Evolutionary conservation across 352 stramenopile genomes (phyloP).

Genomic region (Pythium aphanidermatum): DNA sequence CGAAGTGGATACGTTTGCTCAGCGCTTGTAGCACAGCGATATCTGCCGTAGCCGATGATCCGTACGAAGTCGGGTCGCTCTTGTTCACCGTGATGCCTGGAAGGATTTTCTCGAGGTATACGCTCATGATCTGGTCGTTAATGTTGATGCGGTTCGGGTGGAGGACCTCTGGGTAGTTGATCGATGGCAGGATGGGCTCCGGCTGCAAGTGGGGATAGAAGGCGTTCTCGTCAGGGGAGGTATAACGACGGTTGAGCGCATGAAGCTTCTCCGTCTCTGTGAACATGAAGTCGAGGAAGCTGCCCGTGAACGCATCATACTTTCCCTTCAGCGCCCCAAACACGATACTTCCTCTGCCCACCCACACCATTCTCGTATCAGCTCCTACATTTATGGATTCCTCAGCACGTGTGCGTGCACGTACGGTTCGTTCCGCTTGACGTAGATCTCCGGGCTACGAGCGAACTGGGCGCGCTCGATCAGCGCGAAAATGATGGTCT

Average conservation of each 20-base stretch:
- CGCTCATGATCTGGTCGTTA: constrained; percentile 95
- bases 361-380: background rate
- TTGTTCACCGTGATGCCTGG: constrained; percentile 81
- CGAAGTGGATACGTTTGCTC: constrained; percentile 97
- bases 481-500: constrained; percentile 99
- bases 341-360: constrained; percentile 47
- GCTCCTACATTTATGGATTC: background rate
- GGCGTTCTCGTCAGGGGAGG: constrained; percentile 96
- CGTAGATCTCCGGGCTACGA: constrained; percentile 94
- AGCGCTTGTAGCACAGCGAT: constrained; percentile 94
- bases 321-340: constrained; percentile 82
- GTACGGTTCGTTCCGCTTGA: constrained; percentile 77
- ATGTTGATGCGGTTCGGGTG: constrained; percentile 96
- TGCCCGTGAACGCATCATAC: constrained; percentile 80
- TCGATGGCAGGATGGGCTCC: constrained; percentile 85
- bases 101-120: constrained; percentile 96
- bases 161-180: constrained; percentile 93
- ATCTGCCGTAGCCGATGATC: constrained; percentile 81
- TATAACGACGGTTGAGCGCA: constrained; percentile 94
- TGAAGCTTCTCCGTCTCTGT: constrained; percentile 96
- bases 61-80: constrained; percentile 87
- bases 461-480: constrained; percentile 98
- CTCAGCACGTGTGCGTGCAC: background rate
- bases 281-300: constrained; percentile 95
- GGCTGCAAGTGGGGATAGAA: constrained; percentile 95